These are phyloP conservation scores for Lobulomyces angularis DNA, from an alignment of 192 early-diverging fungal species.

Conservation along the genomic window DNA sequence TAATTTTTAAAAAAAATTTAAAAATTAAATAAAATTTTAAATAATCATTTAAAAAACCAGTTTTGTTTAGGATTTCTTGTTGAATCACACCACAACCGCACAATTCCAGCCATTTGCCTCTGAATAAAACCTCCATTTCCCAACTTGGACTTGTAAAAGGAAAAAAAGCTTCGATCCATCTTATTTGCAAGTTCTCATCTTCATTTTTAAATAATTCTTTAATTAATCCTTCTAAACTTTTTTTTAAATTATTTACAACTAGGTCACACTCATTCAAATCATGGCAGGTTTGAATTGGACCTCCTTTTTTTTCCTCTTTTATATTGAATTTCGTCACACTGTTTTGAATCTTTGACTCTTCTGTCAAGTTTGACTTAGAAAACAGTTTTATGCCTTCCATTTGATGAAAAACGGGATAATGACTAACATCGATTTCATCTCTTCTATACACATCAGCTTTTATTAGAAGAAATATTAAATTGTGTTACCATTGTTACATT, in stretches of 20 bases:
- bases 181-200: constrained; percentile 53
- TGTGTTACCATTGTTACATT: no score
- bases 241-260: constrained; percentile 59
- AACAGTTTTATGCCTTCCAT: constrained; percentile 87
- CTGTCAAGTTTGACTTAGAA: constrained; percentile 18
- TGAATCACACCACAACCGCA: constrained; percentile 85
- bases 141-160: constrained; percentile 93
- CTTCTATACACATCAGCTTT: constrained; percentile 94
- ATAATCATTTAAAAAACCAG: constrained; percentile 24
- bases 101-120: constrained; percentile 89
- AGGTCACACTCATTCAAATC: constrained; percentile 37
- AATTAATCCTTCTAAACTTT: constrained; percentile 74
- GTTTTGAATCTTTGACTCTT: background rate
- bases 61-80: constrained; percentile 65
- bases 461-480: constrained; percentile 77
- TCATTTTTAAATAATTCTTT: constrained; percentile 51
- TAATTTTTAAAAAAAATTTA: background rate
- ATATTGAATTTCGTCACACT: background rate
- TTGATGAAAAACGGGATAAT: constrained; percentile 97
- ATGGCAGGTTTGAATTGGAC: constrained; percentile 69
- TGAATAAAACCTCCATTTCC: constrained; percentile 92
- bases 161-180: constrained; percentile 90
- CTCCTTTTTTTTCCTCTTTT: constrained; percentile 18
- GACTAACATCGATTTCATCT: constrained; percentile 89
- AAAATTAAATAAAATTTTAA: background rate